Conservation (phyloP, 768 basidiomycete genomes). For the Panaeolus papilionaceus region DNA sequence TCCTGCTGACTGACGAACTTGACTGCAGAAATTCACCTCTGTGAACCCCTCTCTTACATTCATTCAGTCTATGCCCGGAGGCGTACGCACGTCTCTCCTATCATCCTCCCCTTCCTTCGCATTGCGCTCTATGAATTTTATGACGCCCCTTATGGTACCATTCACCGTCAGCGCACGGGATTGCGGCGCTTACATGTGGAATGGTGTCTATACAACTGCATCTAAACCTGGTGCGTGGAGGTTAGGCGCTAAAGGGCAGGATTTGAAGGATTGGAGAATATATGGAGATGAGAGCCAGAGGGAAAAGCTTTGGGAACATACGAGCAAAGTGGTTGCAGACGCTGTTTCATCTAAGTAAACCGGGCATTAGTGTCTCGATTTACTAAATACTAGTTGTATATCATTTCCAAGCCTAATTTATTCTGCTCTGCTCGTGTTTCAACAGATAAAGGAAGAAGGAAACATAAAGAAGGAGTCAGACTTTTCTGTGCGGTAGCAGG, state of each 20-base stretch:
- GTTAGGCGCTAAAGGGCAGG: conserved; percentile 40
- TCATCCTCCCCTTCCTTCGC: conserved; percentile 33
- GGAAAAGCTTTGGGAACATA: conserved; percentile 45
- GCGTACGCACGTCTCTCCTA: conserved; percentile 42
- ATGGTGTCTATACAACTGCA: conserved; percentile 34
- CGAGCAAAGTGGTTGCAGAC: conserved; percentile 21
- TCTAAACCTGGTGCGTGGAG: conserved; percentile 37
- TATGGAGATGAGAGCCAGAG: conserved; percentile 43
- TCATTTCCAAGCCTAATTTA: no score
- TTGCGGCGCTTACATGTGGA: conserved; percentile 47
- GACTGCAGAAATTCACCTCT: conserved; percentile 38
- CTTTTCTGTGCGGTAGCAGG: no score
- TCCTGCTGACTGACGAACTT: background rate
- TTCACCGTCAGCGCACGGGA: conserved; percentile 32
- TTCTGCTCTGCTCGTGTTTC: no score
- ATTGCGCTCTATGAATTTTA: conserved; percentile 28
- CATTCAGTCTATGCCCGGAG: conserved; percentile 44
- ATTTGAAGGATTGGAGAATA: conserved; percentile 42
- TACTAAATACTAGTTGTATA: no score
- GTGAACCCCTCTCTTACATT: conserved; percentile 40
- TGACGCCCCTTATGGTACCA: conserved; percentile 30
- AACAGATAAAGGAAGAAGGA: no score
- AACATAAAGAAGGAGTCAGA: no score
- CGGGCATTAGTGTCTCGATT: background rate
- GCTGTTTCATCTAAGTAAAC: background rate